Evolutionary conservation across 1,284 basidiomycete genomes (phyloP).

Genomic region (Rhodotorula mucilaginosa): DNA sequence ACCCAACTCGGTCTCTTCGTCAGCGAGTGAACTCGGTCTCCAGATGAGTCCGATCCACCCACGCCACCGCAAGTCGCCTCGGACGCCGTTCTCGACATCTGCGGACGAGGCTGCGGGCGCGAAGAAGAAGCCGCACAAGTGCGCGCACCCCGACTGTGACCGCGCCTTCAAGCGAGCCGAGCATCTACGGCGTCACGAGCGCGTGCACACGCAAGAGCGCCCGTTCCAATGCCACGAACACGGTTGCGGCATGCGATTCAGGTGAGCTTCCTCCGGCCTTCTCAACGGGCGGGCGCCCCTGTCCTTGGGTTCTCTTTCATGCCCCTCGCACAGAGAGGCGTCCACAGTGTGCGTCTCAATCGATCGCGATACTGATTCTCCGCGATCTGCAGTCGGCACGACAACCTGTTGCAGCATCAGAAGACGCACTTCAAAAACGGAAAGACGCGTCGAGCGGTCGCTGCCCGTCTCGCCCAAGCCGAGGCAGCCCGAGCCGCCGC

Average conservation of each 20-base stretch:
- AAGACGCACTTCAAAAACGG: constrained; percentile 62
- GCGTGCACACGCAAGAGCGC: constrained; percentile 84
- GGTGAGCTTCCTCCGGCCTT: constrained; percentile 8
- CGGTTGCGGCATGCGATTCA: constrained; percentile 25
- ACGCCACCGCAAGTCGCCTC: too few species aligned
- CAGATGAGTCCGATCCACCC: too few species aligned
- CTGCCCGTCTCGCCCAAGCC: constrained; percentile 1
- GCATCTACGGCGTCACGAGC: constrained; percentile 78
- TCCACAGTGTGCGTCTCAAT: too few species aligned
- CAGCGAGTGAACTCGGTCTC: too few species aligned
- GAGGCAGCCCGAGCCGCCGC: neutral
- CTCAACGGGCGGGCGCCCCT: neutral
- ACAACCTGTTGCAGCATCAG: constrained; percentile 78
- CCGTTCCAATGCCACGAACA: constrained; percentile 73
- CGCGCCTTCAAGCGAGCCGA: constrained; percentile 76
- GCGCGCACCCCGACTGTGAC: constrained; percentile 13
- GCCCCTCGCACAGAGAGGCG: too few species aligned
- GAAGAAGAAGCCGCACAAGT: neutral
- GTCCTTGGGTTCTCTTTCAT: too few species aligned
- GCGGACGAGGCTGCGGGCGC: neutral
- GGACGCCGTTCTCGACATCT: too few species aligned
- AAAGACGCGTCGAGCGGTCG: constrained; percentile 18
- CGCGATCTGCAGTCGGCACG: constrained; percentile 60
- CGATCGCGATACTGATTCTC: neutral
- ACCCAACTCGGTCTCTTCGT: too few species aligned